A percentile compares a stretch with the other conserved stretches of the same genome.
phyloP scores from a whole-genome alignment of 192 early-diverging fungal genomes.

The Chytriomyces sp. region DNA sequence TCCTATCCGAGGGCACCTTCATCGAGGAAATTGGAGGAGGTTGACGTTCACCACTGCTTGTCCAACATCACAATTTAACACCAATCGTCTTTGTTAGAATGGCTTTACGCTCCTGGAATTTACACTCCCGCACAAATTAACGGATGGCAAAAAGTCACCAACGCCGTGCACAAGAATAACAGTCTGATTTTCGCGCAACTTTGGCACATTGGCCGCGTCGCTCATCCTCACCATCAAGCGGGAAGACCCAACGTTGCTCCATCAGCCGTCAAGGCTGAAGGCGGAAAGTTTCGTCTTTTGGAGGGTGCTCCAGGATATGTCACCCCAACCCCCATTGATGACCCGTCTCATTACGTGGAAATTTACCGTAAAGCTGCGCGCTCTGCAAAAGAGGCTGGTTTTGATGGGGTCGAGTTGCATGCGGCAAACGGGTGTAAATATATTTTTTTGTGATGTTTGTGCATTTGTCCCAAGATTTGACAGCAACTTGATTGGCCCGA shows the following conservation, averaged over 20 bases:
- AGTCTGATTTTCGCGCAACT: conserved; percentile 54
- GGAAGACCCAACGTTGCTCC: conserved; percentile 26
- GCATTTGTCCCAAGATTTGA: not conserved
- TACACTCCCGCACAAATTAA: conserved; percentile 47
- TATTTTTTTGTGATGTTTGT: not conserved
- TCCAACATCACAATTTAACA: not conserved
- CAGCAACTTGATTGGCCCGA: no score
- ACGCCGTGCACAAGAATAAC: conserved; percentile 47
- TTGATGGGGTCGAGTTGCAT: no score
- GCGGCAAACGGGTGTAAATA: not conserved
- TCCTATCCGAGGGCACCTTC: conserved; percentile 24
- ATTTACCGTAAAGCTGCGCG: conserved; percentile 7
- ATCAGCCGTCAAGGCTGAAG: conserved; percentile 29
- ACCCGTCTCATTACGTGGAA: conserved; percentile 32
- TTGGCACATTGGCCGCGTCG: conserved; percentile 52
- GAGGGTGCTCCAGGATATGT: conserved; percentile 37
- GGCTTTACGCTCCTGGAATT: conserved; percentile 50
- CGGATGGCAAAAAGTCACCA: conserved; percentile 53
- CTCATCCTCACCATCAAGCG: conserved; percentile 28
- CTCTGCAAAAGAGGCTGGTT: no score
- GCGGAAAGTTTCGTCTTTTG: conserved; percentile 35
- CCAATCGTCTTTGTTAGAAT: conserved; percentile 9
- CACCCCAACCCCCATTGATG: conserved; percentile 26
- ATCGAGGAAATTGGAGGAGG: conserved; percentile 30
- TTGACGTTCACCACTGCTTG: not conserved